Evolutionary conservation across 192 early-diverging fungal species (phyloP).

Genomic region (Mortierella hygrophila): DNA sequence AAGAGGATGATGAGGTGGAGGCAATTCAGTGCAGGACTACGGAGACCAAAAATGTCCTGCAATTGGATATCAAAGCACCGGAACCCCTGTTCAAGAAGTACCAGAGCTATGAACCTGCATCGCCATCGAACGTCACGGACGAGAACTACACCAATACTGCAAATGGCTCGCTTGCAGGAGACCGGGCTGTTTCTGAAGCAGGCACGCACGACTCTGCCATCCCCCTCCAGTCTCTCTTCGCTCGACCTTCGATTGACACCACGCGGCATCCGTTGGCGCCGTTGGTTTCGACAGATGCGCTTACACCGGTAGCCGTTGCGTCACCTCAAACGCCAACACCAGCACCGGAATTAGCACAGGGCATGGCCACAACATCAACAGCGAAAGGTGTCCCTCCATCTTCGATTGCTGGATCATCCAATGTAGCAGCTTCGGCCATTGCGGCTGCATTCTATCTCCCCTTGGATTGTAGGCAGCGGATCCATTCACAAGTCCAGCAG

Average conservation of each 20-base stretch:
- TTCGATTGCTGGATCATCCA: background rate
- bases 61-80: background rate
- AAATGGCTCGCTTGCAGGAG: background rate
- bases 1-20: background rate
- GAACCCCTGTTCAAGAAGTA: background rate
- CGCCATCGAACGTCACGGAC: background rate
- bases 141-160: background rate
- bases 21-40: background rate
- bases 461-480: constrained; percentile 39
- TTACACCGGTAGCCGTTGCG: background rate
- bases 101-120: background rate
- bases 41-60: background rate
- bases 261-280: background rate
- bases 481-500: constrained; percentile 36
- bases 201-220: constrained; percentile 11
- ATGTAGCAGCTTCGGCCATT: constrained; percentile 13
- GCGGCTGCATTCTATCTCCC: constrained; percentile 45
- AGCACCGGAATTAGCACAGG: background rate
- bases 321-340: background rate
- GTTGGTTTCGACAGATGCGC: background rate
- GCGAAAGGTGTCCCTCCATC: background rate
- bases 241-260: background rate
- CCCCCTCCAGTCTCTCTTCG: background rate
- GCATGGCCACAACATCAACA: background rate
- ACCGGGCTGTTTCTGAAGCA: constrained; percentile 4